Conservation (phyloP, 495 filamentous ascomycete genomes). For the Penicillium malachiteum region DNA sequence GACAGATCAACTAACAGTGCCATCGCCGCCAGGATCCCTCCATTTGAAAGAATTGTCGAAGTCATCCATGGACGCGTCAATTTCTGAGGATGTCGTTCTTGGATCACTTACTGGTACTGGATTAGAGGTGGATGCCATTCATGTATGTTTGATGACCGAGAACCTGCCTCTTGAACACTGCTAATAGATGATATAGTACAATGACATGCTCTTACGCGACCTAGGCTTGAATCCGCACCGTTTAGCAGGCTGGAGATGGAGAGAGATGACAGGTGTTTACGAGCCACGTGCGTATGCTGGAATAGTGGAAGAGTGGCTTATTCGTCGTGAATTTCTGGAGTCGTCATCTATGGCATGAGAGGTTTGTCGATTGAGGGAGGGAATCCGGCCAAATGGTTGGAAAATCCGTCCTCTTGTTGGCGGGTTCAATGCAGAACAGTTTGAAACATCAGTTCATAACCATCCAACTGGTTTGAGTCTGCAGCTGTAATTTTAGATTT, state of each 20-base stretch:
- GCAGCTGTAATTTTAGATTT: no score
- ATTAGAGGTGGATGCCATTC: slow-evolving; percentile 29
- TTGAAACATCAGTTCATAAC: no score
- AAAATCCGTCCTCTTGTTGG: no score
- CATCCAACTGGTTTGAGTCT: no score
- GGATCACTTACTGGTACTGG: slow-evolving; percentile 25
- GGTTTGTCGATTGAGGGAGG: no score
- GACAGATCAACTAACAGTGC: background rate
- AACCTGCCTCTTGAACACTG: background rate
- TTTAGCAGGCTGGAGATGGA: slow-evolving; percentile 22
- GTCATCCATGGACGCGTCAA: slow-evolving; percentile 12
- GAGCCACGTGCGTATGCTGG: slow-evolving; percentile 27
- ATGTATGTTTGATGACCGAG: slow-evolving; percentile 13
- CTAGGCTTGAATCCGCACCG: slow-evolving; percentile 32
- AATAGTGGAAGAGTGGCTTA: slow-evolving; percentile 31
- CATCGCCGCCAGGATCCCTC: background rate
- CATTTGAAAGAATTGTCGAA: slow-evolving; percentile 9
- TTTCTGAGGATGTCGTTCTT: slow-evolving; percentile 31
- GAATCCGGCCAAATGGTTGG: no score
- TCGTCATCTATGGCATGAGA: background rate
- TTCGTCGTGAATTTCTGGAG: background rate
- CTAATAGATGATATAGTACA: slow-evolving; percentile 20
- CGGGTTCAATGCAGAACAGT: no score
- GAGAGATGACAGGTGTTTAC: slow-evolving; percentile 29
- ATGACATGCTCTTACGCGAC: slow-evolving; percentile 31